A percentile compares a stretch with the other conserved stretches of the same genome.
Evolutionary conservation across 257 asterid genomes (phyloP).

Genomic region (Scutellaria barbata): DNA sequence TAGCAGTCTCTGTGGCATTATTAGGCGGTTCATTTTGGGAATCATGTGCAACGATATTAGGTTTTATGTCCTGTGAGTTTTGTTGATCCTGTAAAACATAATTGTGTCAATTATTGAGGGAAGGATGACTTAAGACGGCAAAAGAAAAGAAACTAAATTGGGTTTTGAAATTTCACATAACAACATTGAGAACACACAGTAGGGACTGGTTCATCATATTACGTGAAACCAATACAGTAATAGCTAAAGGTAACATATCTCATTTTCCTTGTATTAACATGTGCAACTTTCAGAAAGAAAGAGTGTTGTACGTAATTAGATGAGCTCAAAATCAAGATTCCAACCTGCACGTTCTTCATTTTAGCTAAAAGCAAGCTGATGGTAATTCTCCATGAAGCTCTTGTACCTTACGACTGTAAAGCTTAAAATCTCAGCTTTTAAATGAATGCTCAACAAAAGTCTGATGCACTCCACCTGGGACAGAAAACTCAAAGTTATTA

Average conservation of each 20-base stretch:
- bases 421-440: slow-evolving; percentile 30
- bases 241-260: neutral
- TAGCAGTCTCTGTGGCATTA: slow-evolving; percentile 63
- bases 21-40: slow-evolving; percentile 66
- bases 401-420: slow-evolving; percentile 6
- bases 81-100: slow-evolving; percentile 54
- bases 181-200: neutral
- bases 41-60: slow-evolving; percentile 62
- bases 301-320: neutral
- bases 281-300: neutral
- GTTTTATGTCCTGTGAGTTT: slow-evolving; percentile 64
- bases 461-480: slow-evolving; percentile 40
- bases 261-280: slow-evolving; percentile 3
- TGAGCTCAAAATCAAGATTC: slow-evolving; percentile 13
- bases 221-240: neutral
- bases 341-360: slow-evolving; percentile 58
- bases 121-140: neutral
- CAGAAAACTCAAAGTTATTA: slow-evolving; percentile 30
- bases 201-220: neutral
- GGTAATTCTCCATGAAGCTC: slow-evolving; percentile 48
- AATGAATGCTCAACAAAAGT: slow-evolving; percentile 17
- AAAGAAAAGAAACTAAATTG: neutral
- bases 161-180: neutral
- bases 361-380: slow-evolving; percentile 47
- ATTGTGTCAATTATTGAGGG: slow-evolving; percentile 10